A percentile compares a stretch with the other conserved stretches of the same genome.
Conservation (phyloP, 2,329 filamentous ascomycete species). For the Aspergillus sp. region DNA sequence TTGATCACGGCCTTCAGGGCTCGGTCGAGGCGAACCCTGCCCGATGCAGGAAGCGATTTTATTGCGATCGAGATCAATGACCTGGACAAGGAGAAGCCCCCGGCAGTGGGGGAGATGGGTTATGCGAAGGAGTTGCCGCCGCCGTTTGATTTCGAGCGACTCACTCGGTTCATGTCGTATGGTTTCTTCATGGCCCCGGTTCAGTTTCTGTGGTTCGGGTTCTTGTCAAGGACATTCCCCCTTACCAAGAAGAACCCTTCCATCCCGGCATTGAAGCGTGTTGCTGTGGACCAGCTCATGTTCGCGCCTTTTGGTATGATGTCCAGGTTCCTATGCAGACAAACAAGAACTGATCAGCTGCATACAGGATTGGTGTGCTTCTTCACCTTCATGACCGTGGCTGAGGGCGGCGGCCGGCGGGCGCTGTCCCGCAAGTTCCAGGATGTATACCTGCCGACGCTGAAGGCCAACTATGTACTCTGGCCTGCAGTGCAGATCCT, state of each 20-base stretch:
- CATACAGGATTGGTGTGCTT: constrained; percentile 63
- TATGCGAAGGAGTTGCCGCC: constrained; percentile 57
- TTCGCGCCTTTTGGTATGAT: constrained; percentile 77
- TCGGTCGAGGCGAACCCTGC: constrained; percentile 52
- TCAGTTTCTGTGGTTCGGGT: constrained; percentile 92
- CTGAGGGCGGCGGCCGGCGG: constrained; percentile 78
- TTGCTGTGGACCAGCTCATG: constrained; percentile 83
- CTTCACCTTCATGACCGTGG: constrained; percentile 93
- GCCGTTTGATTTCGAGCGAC: constrained; percentile 88
- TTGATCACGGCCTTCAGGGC: constrained; percentile 66
- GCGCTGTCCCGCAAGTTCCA: constrained; percentile 76
- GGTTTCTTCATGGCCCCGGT: constrained; percentile 92
- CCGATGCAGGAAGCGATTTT: constrained; percentile 53
- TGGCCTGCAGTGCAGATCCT: constrained; percentile 95
- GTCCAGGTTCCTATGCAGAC: too few species aligned
- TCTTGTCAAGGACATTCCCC: constrained; percentile 73
- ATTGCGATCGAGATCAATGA: constrained; percentile 84
- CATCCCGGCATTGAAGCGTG: constrained; percentile 73
- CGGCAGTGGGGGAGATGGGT: constrained; percentile 56
- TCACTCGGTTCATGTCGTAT: constrained; percentile 94
- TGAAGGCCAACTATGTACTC: constrained; percentile 91
- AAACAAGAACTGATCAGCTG: constrained; percentile 5
- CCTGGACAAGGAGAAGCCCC: constrained; percentile 69
- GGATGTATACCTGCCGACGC: constrained; percentile 85
- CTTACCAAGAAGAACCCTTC: constrained; percentile 68